A percentile compares a stretch with the other conserved stretches of the same genome.
phyloP scores from a whole-genome alignment of 2,329 filamentous ascomycete genomes.

The Aureobasidium pullulans region DNA sequence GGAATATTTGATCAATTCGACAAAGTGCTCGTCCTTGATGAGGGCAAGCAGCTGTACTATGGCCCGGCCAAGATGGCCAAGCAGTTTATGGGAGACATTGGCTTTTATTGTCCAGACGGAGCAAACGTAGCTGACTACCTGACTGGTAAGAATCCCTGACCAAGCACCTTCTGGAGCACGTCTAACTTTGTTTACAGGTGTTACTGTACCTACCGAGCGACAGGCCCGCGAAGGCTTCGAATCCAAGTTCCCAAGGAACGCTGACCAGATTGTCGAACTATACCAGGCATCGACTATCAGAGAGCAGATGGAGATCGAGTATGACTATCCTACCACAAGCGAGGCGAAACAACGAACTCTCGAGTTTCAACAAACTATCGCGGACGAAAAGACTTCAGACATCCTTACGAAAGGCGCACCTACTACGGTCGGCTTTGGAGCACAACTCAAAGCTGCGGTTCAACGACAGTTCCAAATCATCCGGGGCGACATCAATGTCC shows the following conservation, averaged over 20 bases:
- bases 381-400: background rate
- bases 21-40: constrained; percentile 76
- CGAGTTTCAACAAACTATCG: background rate
- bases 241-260: constrained; percentile 39
- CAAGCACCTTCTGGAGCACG: constrained; percentile 43
- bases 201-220: constrained; percentile 49
- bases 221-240: constrained; percentile 38
- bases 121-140: constrained; percentile 78
- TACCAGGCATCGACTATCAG: constrained; percentile 24
- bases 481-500: constrained; percentile 66
- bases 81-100: constrained; percentile 67
- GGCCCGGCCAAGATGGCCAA: constrained; percentile 61
- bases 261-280: constrained; percentile 43
- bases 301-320: constrained; percentile 39
- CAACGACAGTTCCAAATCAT: constrained; percentile 73
- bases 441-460: constrained; percentile 73
- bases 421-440: constrained; percentile 68
- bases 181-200: constrained; percentile 13
- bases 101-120: constrained; percentile 65
- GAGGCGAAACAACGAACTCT: constrained; percentile 24
- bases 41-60: constrained; percentile 68
- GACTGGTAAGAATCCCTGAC: constrained; percentile 64
- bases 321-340: constrained; percentile 38
- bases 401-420: constrained; percentile 49
- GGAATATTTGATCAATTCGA: constrained; percentile 59